Conservation (phyloP, 306 rosid species). For the Mimosa bimucronata region DNA sequence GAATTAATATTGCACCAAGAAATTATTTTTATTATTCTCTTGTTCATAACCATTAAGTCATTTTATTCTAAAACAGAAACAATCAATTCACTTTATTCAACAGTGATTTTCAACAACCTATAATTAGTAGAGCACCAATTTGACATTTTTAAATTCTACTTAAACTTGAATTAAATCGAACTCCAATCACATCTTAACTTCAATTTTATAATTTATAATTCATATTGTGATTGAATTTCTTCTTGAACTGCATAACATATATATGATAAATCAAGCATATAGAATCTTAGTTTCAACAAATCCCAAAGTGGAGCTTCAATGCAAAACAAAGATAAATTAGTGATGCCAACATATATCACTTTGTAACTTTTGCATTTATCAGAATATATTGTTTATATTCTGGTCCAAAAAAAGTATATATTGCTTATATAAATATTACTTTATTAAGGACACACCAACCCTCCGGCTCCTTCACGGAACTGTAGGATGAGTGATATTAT, state of each 20-base stretch:
- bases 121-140: background rate
- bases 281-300: slow-evolving; percentile 17
- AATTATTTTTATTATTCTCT: background rate
- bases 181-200: background rate
- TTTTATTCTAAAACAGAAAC: background rate
- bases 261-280: background rate
- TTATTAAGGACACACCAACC: background rate
- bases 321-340: background rate
- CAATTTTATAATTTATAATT: background rate
- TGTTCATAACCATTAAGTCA: background rate
- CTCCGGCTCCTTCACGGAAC: background rate
- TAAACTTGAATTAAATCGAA: background rate
- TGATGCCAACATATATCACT: background rate
- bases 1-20: background rate
- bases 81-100: background rate
- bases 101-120: background rate
- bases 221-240: background rate
- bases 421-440: background rate
- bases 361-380: background rate
- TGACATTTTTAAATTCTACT: background rate
- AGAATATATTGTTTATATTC: background rate
- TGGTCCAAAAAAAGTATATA: too few species aligned
- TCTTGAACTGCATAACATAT: background rate
- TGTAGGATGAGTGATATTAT: background rate
- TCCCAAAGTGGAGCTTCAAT: slow-evolving; percentile 9